Evolutionary conservation across 1,139 yeast species (phyloP).

Genomic region (Eremothecium sinecaudum): DNA sequence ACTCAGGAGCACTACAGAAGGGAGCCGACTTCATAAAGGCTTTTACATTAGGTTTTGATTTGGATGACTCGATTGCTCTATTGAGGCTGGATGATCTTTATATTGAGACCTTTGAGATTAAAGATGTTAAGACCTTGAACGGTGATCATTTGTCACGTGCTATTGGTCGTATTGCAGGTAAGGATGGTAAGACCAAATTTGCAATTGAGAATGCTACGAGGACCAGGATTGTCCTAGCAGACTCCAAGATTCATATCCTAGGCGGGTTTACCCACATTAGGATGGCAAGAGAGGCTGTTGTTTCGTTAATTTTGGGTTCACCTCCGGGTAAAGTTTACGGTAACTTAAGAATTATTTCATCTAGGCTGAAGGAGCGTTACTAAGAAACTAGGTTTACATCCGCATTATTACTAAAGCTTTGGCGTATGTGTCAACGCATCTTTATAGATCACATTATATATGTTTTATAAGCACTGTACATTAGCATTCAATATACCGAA

Average conservation of each 20-base stretch:
- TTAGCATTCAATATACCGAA: no score
- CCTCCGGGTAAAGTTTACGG: conserved; percentile 99
- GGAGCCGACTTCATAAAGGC: conserved; percentile 97
- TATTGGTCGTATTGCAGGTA: conserved; percentile 98
- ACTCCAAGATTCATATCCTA: conserved; percentile 86
- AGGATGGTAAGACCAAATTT: conserved; percentile 96
- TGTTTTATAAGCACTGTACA: no score
- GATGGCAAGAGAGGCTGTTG: conserved; percentile 96
- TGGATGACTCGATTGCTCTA: conserved; percentile 93
- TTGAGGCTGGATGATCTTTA: conserved; percentile 89
- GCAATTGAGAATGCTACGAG: conserved; percentile 98
- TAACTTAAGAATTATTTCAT: conserved; percentile 90
- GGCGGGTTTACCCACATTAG: conserved; percentile 96
- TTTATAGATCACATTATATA: no score
- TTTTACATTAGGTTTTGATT: conserved; percentile 88
- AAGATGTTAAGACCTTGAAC: conserved; percentile 88
- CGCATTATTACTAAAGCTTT: no score
- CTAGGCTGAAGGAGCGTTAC: conserved; percentile 93
- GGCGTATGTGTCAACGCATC: no score
- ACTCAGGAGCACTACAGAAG: conserved; percentile 89
- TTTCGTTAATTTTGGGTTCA: conserved; percentile 87
- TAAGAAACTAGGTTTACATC: no score
- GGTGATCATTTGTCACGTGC: conserved; percentile 98
- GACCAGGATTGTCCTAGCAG: conserved; percentile 95
- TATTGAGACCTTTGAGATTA: conserved; percentile 92